A percentile compares a stretch with the other conserved stretches of the same genome.
Conservation (phyloP, 2,329 filamentous ascomycete genomes). For the Sphaceloma murrayae region DNA sequence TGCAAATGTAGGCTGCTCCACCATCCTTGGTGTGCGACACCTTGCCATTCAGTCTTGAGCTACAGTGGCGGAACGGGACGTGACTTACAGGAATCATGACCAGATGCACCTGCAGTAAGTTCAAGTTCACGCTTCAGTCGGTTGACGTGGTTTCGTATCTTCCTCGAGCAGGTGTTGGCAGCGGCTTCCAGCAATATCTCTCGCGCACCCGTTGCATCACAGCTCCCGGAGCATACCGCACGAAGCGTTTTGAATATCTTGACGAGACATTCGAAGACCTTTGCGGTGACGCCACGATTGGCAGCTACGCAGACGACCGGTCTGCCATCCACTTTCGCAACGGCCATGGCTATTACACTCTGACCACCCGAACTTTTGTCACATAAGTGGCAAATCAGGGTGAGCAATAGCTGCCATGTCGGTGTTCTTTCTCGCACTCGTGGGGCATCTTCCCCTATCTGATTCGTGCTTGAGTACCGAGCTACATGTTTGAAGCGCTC, state of each 20-base stretch:
- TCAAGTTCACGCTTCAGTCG: slow-evolving; percentile 3
- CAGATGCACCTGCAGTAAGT: neutral
- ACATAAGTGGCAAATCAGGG: neutral
- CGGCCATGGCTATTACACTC: neutral
- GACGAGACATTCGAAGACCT: neutral
- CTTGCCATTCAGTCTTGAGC: too few species aligned
- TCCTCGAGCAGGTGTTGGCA: neutral
- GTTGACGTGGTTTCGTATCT: slow-evolving; percentile 1
- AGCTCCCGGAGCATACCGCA: neutral
- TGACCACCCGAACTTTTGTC: slow-evolving; percentile 5
- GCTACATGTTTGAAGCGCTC: neutral
- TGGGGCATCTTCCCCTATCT: neutral
- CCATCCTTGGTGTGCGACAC: neutral
- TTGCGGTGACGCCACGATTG: neutral
- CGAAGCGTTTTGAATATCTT: neutral
- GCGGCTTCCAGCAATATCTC: neutral
- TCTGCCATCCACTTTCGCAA: neutral
- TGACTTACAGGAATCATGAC: neutral
- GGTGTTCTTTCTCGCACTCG: neutral
- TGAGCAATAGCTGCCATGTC: neutral
- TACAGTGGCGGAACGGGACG: neutral
- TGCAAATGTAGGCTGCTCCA: neutral
- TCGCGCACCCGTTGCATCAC: neutral
- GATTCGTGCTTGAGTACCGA: neutral
- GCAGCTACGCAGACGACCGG: neutral